phyloP scores from a whole-genome alignment of 257 asterid genomes.

The Mitragyna speciosa region DNA sequence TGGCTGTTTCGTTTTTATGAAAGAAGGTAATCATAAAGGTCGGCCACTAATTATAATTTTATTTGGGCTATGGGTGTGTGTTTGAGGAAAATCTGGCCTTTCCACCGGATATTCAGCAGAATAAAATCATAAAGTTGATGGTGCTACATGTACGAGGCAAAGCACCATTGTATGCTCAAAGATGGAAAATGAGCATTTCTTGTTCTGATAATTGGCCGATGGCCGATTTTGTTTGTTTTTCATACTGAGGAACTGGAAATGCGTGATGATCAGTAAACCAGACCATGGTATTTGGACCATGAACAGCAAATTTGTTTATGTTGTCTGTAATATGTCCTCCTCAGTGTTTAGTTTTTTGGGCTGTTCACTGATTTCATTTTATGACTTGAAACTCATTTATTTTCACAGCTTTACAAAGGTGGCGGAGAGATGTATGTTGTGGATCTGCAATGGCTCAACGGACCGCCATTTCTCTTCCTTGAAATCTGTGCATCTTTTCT shows the following conservation, averaged over 20 bases:
- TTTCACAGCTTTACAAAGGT: slow-evolving; percentile 55
- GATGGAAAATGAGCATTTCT: neutral
- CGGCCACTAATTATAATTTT: neutral
- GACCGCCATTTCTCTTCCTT: slow-evolving; percentile 64
- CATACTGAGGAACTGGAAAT: neutral
- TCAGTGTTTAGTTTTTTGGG: neutral
- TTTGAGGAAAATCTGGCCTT: neutral
- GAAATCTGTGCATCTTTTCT: slow-evolving; percentile 56
- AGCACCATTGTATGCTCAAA: neutral
- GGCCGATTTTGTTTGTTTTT: too few species aligned
- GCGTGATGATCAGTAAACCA: neutral
- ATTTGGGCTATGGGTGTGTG: neutral
- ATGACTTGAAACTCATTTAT: neutral
- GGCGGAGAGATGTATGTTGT: slow-evolving; percentile 44
- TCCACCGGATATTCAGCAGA: neutral
- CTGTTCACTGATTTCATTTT: too few species aligned
- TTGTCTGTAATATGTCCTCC: neutral
- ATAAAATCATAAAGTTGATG: too few species aligned
- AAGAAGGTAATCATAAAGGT: neutral
- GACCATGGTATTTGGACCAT: neutral
- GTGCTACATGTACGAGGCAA: neutral
- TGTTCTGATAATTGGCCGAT: neutral
- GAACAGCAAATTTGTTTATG: neutral
- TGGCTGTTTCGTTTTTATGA: neutral
- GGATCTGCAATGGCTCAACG: slow-evolving; percentile 58